Percentiles rank a stretch among this genome's conserved stretches.
phyloP scores from a whole-genome alignment of 2,329 filamentous ascomycete species.

The Trematosphaeria pertusa region DNA sequence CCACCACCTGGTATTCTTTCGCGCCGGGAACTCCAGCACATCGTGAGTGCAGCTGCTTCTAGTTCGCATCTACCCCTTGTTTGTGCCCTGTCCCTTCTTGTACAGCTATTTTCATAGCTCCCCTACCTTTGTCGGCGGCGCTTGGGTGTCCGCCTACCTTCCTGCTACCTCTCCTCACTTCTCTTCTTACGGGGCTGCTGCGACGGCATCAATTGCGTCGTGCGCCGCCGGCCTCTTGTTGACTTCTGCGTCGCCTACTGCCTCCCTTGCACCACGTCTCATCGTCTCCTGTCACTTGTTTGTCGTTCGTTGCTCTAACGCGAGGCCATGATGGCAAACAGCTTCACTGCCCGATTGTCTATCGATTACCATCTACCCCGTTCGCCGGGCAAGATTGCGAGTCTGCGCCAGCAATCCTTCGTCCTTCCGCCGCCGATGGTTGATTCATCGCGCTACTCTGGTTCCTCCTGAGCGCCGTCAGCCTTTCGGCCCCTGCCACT shows the following conservation, averaged over 20 bases:
- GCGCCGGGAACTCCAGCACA: slow-evolving; percentile 35
- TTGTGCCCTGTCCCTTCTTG: slow-evolving; percentile 34
- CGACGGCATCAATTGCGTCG: slow-evolving; percentile 42
- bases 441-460: slow-evolving; percentile 17
- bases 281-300: slow-evolving; percentile 37
- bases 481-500: slow-evolving; percentile 8
- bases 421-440: slow-evolving; percentile 25
- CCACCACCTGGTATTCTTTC: slow-evolving; percentile 31
- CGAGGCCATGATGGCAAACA: slow-evolving; percentile 52
- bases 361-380: slow-evolving; percentile 27
- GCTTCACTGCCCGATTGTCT: slow-evolving; percentile 42
- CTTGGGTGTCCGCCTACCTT: slow-evolving; percentile 36
- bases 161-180: slow-evolving; percentile 37
- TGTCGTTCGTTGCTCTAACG: slow-evolving; percentile 49
- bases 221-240: slow-evolving; percentile 37
- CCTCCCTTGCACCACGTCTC: slow-evolving; percentile 35
- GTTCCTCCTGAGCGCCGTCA: slow-evolving; percentile 18
- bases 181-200: slow-evolving; percentile 39
- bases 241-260: slow-evolving; percentile 22
- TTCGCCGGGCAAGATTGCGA: slow-evolving; percentile 34
- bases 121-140: slow-evolving; percentile 40
- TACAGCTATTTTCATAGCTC: slow-evolving; percentile 42
- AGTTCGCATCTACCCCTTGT: slow-evolving; percentile 37
- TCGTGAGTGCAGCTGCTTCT: slow-evolving; percentile 48
- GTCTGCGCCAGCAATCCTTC: slow-evolving; percentile 20